Conservation (phyloP, 2,329 filamentous ascomycete species). For the Xylariaceae sp. region DNA sequence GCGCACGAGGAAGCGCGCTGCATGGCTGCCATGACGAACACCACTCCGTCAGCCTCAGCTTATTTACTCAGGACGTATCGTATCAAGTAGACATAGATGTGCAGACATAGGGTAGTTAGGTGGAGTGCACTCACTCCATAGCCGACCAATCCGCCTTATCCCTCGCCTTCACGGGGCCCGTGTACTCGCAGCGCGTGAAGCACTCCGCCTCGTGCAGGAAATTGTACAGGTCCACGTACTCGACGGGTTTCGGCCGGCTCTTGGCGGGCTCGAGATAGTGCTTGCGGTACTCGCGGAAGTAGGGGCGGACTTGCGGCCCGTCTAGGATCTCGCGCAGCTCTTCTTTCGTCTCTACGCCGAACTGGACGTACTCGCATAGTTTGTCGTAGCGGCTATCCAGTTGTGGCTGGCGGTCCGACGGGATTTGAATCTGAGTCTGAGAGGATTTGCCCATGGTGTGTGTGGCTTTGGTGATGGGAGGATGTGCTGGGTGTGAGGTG, state of each 20-base stretch:
- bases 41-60: not conserved
- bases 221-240: conserved; percentile 18
- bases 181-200: conserved; percentile 18
- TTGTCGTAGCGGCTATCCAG: conserved; percentile 21
- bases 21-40: conserved; percentile 14
- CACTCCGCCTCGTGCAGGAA: conserved; percentile 17
- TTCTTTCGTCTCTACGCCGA: conserved; percentile 18
- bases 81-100: no score
- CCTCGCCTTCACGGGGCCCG: not conserved
- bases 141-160: conserved; percentile 23
- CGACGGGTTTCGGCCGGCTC: conserved; percentile 7
- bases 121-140: conserved; percentile 19
- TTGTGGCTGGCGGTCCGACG: conserved; percentile 14
- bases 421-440: no score
- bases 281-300: conserved; percentile 26
- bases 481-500: no score
- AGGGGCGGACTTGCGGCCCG: conserved; percentile 23
- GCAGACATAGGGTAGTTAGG: no score
- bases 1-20: conserved; percentile 26
- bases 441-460: conserved; percentile 13
- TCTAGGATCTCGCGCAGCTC: conserved; percentile 18
- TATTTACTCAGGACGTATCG: no score
- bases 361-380: conserved; percentile 24
- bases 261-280: conserved; percentile 24
- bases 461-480: no score